Conservation (phyloP, 768 basidiomycete species). For the Lactarius tabidus region DNA sequence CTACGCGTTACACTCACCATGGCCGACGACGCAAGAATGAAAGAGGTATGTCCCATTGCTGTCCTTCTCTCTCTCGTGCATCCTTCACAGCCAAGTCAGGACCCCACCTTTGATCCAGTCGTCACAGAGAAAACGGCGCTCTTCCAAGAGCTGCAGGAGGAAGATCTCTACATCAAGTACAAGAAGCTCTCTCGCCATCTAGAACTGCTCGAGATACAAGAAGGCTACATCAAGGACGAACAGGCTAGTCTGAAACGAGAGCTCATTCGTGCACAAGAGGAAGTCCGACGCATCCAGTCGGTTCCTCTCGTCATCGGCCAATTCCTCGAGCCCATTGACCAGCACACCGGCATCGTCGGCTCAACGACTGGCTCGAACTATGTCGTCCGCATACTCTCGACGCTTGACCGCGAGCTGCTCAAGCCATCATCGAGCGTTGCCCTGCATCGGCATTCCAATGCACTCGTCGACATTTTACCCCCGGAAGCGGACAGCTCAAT, state of each 20-base stretch:
- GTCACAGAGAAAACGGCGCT: constrained; percentile 86
- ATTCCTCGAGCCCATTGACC: constrained; percentile 98
- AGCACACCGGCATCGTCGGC: constrained; percentile 94
- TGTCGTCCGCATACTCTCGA: constrained; percentile 94
- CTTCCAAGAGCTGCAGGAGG: constrained; percentile 77
- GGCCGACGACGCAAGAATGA: constrained; percentile 82
- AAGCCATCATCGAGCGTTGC: constrained; percentile 98
- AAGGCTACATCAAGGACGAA: constrained; percentile 98
- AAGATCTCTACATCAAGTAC: constrained; percentile 96
- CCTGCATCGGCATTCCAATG: constrained; percentile 98
- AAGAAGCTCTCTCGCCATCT: constrained; percentile 93
- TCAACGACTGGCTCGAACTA: constrained; percentile 98
- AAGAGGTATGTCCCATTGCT: constrained; percentile 50
- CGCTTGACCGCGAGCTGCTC: constrained; percentile 92
- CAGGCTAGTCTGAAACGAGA: constrained; percentile 97
- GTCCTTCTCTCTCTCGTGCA: background rate
- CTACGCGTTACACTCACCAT: constrained; percentile 39
- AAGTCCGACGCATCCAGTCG: constrained; percentile 98
- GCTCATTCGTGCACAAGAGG: constrained; percentile 97
- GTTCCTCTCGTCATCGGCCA: constrained; percentile 99
- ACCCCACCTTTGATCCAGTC: constrained; percentile 85
- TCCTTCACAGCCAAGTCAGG: constrained; percentile 42
- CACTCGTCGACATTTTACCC: constrained; percentile 95
- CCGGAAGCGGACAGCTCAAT: constrained; percentile 99
- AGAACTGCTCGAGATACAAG: constrained; percentile 90